Evolutionary conservation across 1,284 basidiomycete genomes (phyloP), one percentile per base, ranked within the genome.

Genomic region (Ustilago hordei): DNA sequence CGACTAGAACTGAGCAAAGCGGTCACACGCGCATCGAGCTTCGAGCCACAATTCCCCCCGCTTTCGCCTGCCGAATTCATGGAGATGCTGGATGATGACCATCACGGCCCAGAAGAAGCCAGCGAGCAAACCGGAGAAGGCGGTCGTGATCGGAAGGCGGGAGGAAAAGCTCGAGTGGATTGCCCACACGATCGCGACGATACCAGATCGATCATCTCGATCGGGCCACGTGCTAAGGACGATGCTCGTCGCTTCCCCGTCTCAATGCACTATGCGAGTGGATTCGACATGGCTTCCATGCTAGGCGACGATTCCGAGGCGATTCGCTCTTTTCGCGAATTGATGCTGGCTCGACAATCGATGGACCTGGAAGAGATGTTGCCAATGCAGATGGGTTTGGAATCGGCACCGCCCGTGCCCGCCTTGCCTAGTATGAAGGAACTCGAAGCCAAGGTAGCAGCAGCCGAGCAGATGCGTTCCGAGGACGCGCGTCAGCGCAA

Each of bases 201-300:
- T 23, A 65, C 63, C 15, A 43, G 64, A 13, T 75, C 72, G 8
- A 60, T 75, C 54, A 64, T 75, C 34, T 75, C 72, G 54, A 75
- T 75, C 35, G 68, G 73, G 8, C 73, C 68, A 36, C 64, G 73
- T 3, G 69, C 68, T n/a, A 53, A 60, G 11, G 72, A 75, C 8
- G 79, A 82, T 53, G 78, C 78, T 12, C 59, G 72, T 1, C 70
- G 81, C 23, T 82, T 82, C 48, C 81, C 81, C 4, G 71, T 82
- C 15, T 81, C 80, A 56, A 82, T 79, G 78, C 80, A 82, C 58
- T 81, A 82, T 41, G 72, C 79, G 1, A 80, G 80, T 36, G 80
- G 77, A 1, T 79, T 81, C 17, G 79, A 80, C 32, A 66, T 74
- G 4, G 77, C 76, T 4, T 75, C 69, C 52, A 74, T 82, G 57